A percentile compares a stretch with the other conserved stretches of the same genome.
Evolutionary conservation across 768 basidiomycete genomes (phyloP).

Genomic region (Trichaptum fuscoviolaceum): DNA sequence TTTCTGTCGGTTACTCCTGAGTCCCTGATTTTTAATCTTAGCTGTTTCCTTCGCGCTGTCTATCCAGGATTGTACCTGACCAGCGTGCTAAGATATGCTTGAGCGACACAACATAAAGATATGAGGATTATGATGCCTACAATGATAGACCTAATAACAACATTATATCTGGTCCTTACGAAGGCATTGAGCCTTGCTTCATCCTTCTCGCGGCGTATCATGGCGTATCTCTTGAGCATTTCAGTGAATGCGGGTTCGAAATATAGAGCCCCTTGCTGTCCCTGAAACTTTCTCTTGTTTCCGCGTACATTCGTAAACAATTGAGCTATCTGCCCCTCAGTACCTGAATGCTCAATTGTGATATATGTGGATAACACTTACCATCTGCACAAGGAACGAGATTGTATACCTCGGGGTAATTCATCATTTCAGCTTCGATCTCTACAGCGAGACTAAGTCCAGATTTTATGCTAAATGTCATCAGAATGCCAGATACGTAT

Average conservation of each 20-base stretch:
- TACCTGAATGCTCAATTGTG: too few species aligned
- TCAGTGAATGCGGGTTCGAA: not conserved
- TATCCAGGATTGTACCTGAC: not conserved
- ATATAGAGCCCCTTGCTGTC: too few species aligned
- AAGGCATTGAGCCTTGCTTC: not conserved
- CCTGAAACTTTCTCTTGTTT: too few species aligned
- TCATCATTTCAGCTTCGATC: not conserved
- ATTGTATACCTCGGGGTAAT: not conserved
- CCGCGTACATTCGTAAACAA: too few species aligned
- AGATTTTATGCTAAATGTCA: too few species aligned
- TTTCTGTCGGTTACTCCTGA: not conserved
- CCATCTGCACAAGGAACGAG: not conserved
- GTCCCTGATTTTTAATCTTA: not conserved
- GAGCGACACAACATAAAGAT: not conserved
- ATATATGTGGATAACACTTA: not conserved
- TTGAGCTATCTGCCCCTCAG: not conserved
- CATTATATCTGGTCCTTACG: not conserved
- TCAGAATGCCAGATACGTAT: too few species aligned
- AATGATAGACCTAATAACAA: not conserved
- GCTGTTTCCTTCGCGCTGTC: not conserved
- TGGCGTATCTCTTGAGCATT: not conserved
- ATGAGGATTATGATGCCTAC: too few species aligned
- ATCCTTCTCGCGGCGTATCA: not conserved
- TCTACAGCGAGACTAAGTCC: not conserved
- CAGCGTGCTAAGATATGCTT: not conserved